Evolutionary conservation across 2,329 filamentous ascomycete species (phyloP).

Genomic region (Tolypocladium endophyticum): DNA sequence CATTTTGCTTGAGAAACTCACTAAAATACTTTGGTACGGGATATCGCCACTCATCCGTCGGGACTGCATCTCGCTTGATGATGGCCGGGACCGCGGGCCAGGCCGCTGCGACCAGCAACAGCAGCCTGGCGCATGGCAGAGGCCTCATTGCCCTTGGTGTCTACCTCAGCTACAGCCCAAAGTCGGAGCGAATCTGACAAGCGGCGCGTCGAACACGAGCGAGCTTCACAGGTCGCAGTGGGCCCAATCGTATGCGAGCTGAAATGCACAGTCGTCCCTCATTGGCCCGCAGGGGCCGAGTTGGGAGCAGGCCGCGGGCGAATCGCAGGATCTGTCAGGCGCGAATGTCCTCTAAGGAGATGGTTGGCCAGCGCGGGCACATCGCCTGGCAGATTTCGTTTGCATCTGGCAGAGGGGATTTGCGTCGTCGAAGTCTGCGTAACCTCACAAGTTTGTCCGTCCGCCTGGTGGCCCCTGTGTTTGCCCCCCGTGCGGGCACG

Average conservation of each 20-base stretch:
- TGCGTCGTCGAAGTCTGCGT: not conserved
- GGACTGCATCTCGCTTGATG: constrained; percentile 2
- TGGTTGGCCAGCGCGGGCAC: not conserved
- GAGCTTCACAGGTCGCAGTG: not conserved
- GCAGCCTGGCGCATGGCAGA: not conserved
- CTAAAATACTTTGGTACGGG: constrained; percentile 14
- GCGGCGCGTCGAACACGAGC: not conserved
- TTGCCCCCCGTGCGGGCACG: not conserved
- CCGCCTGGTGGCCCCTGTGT: not conserved
- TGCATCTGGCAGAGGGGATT: not conserved
- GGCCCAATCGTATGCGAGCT: not conserved
- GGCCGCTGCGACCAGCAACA: constrained; percentile 1
- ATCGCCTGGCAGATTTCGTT: not conserved
- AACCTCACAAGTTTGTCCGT: not conserved
- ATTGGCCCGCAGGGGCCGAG: not conserved
- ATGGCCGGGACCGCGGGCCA: not conserved
- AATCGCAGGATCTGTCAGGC: not conserved
- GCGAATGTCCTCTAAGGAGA: not conserved
- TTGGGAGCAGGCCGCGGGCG: not conserved
- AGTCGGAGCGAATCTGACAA: not conserved
- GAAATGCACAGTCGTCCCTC: not conserved
- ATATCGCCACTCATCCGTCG: constrained; percentile 1
- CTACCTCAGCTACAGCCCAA: no score
- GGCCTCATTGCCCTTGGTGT: not conserved
- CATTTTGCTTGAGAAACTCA: constrained; percentile 2